Evolutionary conservation across 2,329 filamentous ascomycete species (phyloP).

Genomic region (Raffaelea deltoideospora): DNA sequence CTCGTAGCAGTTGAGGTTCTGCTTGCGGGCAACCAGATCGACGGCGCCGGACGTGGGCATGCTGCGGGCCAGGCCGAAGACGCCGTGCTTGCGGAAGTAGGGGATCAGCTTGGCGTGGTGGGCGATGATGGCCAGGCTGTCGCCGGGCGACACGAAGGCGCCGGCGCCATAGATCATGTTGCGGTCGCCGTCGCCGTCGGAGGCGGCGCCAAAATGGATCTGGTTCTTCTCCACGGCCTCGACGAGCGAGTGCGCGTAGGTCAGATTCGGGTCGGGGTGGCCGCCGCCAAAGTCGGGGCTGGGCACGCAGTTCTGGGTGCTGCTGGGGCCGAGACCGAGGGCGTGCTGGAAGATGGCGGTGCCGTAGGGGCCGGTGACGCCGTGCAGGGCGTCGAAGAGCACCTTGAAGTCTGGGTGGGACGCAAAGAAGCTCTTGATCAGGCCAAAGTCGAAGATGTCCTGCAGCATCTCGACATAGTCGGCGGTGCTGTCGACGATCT

Average conservation of each 20-base stretch:
- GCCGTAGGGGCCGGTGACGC: slow-evolving; percentile 91
- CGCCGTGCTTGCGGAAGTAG: slow-evolving; percentile 95
- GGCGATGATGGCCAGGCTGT: slow-evolving; percentile 94
- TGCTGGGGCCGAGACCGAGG: slow-evolving; percentile 58
- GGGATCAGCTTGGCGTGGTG: slow-evolving; percentile 94
- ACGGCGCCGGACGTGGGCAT: slow-evolving; percentile 97
- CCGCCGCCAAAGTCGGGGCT: slow-evolving; percentile 93
- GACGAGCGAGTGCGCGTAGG: slow-evolving; percentile 89
- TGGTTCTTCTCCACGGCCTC: slow-evolving; percentile 81
- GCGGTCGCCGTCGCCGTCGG: slow-evolving; percentile 91
- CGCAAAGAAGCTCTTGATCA: slow-evolving; percentile 88
- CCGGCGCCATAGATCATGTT: slow-evolving; percentile 99
- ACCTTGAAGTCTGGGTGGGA: slow-evolving; percentile 87
- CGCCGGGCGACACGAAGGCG: slow-evolving; percentile 89
- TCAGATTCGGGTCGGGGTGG: slow-evolving; percentile 95
- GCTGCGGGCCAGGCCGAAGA: slow-evolving; percentile 86
- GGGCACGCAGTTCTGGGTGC: slow-evolving; percentile 81
- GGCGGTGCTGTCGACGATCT: slow-evolving; percentile 82
- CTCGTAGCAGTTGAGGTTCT: slow-evolving; percentile 84
- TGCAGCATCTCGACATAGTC: slow-evolving; percentile 95
- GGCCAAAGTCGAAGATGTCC: slow-evolving; percentile 93
- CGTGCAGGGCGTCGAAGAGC: slow-evolving; percentile 85
- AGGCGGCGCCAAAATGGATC: slow-evolving; percentile 92
- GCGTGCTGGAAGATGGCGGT: slow-evolving; percentile 90
- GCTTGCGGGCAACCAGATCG: slow-evolving; percentile 88